These are phyloP conservation scores for Abelmoschus esculentus DNA, from an alignment of 345 rosid genomes.

Conservation along the genomic window DNA sequence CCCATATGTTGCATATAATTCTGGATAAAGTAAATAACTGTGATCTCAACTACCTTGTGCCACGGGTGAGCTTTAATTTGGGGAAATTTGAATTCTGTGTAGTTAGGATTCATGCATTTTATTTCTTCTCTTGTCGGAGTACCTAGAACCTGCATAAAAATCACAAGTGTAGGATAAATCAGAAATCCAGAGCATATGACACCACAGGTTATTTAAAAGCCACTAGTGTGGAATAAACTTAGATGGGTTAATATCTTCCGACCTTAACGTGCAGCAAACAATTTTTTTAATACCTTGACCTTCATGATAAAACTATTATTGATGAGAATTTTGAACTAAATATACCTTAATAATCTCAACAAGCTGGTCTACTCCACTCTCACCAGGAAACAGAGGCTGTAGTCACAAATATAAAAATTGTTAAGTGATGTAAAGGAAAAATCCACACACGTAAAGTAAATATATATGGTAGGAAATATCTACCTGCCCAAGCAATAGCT, in stretches of 20 bases:
- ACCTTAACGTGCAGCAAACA: background rate
- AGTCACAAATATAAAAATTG: slow-evolving; percentile 8
- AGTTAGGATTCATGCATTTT: slow-evolving; percentile 98
- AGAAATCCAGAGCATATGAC: background rate
- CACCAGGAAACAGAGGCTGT: slow-evolving; percentile 95
- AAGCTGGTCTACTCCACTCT: slow-evolving; percentile 97
- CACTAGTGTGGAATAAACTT: no score
- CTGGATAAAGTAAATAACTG: background rate
- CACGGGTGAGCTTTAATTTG: slow-evolving; percentile 99
- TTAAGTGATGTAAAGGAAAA: background rate
- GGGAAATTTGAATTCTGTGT: slow-evolving; percentile 92
- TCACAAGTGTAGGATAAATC: background rate
- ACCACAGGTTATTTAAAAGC: background rate
- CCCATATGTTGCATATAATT: background rate
- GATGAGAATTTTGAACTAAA: background rate
- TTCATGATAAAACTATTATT: background rate
- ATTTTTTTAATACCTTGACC: background rate
- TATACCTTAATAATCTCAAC: slow-evolving; percentile 92
- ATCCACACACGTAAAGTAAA: background rate
- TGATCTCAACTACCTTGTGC: slow-evolving; percentile 64
- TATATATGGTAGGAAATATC: background rate
- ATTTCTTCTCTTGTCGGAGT: slow-evolving; percentile 98
- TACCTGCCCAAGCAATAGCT: slow-evolving; percentile 92
- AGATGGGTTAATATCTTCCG: background rate
- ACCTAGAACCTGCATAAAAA: slow-evolving; percentile 66